A percentile compares a stretch with the other conserved stretches of the same genome.
Evolutionary conservation across 176 grass and related monocot genomes (phyloP).

Genomic region (Oryza brachyantha): DNA sequence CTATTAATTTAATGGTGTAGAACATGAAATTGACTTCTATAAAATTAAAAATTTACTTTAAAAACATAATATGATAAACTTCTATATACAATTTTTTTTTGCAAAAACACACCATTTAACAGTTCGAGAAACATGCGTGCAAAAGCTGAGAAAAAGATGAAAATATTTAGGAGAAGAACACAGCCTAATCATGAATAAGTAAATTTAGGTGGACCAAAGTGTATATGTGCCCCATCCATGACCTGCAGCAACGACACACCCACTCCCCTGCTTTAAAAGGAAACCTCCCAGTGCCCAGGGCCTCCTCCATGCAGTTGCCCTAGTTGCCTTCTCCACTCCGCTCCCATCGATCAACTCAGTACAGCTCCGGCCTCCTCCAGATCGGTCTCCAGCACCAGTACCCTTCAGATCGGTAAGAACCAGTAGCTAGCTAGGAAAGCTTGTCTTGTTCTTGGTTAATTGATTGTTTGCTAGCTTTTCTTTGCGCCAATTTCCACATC

Average conservation of each 20-base stretch:
- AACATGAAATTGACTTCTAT: too few species aligned
- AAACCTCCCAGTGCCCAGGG: conserved; percentile 37
- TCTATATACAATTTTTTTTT: too few species aligned
- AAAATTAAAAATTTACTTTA: too few species aligned
- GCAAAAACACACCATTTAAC: too few species aligned
- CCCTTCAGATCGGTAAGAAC: conserved; percentile 33
- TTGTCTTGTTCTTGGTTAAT: not conserved
- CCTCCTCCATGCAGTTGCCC: conserved; percentile 40
- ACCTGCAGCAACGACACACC: not conserved
- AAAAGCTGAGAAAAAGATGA: too few species aligned
- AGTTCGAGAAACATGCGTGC: too few species aligned
- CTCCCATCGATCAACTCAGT: conserved; percentile 7
- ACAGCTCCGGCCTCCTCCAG: not conserved
- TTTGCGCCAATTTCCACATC: conserved; percentile 9
- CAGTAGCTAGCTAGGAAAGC: not conserved
- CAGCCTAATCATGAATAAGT: not conserved
- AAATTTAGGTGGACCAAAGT: not conserved
- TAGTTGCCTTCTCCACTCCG: conserved; percentile 14
- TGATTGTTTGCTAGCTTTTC: conserved; percentile 30
- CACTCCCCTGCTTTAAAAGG: conserved; percentile 46
- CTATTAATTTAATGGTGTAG: too few species aligned
- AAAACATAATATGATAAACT: too few species aligned
- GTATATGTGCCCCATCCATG: not conserved
- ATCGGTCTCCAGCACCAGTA: not conserved
- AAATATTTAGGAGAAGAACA: too few species aligned